Percentiles rank a stretch among this genome's conserved stretches.
Conservation (phyloP, 73 alveolate species). For the Diophrys sp. region DNA sequence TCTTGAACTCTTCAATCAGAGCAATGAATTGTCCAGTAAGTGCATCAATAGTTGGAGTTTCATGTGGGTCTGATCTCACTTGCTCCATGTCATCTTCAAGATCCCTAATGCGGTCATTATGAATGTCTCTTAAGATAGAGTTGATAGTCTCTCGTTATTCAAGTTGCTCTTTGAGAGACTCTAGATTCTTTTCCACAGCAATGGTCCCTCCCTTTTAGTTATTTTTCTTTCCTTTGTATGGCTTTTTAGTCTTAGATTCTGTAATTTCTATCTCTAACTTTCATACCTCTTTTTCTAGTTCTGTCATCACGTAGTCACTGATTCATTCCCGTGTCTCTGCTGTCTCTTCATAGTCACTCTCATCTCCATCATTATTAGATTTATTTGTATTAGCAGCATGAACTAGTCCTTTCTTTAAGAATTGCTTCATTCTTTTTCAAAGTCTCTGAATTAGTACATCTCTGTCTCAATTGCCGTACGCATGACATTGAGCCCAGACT, state of each 20-base stretch:
- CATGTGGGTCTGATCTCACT: background rate
- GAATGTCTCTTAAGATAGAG: background rate
- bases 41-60: background rate
- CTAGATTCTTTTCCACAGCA: background rate
- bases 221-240: background rate
- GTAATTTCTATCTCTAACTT: background rate
- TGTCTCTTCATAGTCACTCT: background rate
- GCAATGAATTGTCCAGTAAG: background rate
- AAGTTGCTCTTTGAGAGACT: background rate
- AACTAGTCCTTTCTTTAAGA: background rate
- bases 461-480: no score
- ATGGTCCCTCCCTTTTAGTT: background rate
- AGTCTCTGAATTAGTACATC: background rate
- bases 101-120: background rate
- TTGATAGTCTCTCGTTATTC: background rate
- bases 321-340: background rate
- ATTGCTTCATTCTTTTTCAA: background rate
- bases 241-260: background rate
- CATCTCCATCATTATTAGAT: background rate
- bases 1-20: background rate
- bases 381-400: background rate
- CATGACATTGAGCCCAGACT: no score
- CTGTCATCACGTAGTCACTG: background rate
- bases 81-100: background rate
- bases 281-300: background rate